phyloP scores from a whole-genome alignment of 495 filamentous ascomycete genomes.

The Hypomontagnella submonticulosa region DNA sequence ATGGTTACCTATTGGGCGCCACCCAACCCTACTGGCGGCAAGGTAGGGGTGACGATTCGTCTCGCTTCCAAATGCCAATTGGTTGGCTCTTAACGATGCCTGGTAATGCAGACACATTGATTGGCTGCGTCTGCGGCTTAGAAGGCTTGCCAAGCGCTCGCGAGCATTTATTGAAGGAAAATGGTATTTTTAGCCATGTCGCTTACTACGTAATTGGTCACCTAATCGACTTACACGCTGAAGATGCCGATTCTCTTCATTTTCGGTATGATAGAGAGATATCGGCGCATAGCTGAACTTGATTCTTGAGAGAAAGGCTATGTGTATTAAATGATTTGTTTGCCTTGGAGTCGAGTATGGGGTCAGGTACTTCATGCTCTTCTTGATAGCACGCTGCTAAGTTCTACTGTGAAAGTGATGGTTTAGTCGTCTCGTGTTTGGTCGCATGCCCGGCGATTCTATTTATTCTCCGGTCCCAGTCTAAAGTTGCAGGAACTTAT shows the following conservation, averaged over 20 bases:
- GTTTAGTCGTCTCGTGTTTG: too few relatives aligned
- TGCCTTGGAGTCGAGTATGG: too few relatives aligned
- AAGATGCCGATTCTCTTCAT: neutral
- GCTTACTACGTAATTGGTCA: neutral
- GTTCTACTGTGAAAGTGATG: too few relatives aligned
- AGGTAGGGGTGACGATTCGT: constrained; percentile 4
- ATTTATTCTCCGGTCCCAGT: too few relatives aligned
- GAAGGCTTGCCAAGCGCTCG: constrained; percentile 20
- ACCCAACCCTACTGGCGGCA: constrained; percentile 21
- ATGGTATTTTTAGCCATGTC: constrained; percentile 4
- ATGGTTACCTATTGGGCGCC: constrained; percentile 22
- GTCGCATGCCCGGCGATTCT: too few relatives aligned
- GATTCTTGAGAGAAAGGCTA: too few relatives aligned
- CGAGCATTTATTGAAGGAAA: constrained; percentile 15
- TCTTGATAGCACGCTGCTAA: too few relatives aligned
- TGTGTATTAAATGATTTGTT: too few relatives aligned
- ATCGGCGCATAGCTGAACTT: too few relatives aligned
- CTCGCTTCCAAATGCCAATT: constrained; percentile 7
- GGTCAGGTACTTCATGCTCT: too few relatives aligned
- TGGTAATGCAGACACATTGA: constrained; percentile 27
- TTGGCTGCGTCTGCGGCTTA: constrained; percentile 15
- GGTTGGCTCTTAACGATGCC: neutral
- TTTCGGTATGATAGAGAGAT: too few relatives aligned
- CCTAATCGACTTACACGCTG: constrained; percentile 1
- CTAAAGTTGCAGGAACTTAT: too few relatives aligned